These are phyloP conservation scores for Castanea mollissima DNA, from an alignment of 306 rosid species.

Conservation along the genomic window DNA sequence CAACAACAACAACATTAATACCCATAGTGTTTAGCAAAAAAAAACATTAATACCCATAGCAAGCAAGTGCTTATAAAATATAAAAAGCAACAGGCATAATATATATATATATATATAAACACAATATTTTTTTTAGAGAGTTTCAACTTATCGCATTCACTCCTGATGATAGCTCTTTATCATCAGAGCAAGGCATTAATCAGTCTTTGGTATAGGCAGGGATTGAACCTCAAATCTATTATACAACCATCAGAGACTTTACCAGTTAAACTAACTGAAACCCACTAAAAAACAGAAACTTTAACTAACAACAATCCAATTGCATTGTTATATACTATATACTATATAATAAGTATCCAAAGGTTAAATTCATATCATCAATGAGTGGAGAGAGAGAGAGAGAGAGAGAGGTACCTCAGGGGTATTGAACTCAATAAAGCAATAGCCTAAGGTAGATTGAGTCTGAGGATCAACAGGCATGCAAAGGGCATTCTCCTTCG, in stretches of 20 bases:
- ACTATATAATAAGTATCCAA: neutral
- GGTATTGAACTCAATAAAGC: constrained; percentile 76
- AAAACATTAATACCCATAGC: neutral
- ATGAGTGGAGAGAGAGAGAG: neutral
- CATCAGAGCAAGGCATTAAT: too few relatives aligned
- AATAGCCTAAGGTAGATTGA: constrained; percentile 53
- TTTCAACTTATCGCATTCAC: too few relatives aligned
- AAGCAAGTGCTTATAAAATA: neutral
- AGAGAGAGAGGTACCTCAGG: constrained; percentile 45
- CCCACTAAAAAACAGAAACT: neutral
- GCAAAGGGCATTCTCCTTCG: constrained; percentile 73
- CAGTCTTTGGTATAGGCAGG: too few relatives aligned
- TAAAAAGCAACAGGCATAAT: neutral
- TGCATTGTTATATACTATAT: neutral
- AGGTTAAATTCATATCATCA: neutral
- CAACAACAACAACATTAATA: neutral
- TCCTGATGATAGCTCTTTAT: too few relatives aligned
- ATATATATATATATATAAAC: neutral
- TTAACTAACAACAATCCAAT: neutral
- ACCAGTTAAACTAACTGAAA: too few relatives aligned
- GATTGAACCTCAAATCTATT: too few relatives aligned
- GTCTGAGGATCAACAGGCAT: constrained; percentile 63
- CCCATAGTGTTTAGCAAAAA: too few relatives aligned
- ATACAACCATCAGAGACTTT: too few relatives aligned
- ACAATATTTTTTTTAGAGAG: too few relatives aligned